Conservation (phyloP, 2,329 filamentous ascomycete genomes). For the Xylaria sp. region DNA sequence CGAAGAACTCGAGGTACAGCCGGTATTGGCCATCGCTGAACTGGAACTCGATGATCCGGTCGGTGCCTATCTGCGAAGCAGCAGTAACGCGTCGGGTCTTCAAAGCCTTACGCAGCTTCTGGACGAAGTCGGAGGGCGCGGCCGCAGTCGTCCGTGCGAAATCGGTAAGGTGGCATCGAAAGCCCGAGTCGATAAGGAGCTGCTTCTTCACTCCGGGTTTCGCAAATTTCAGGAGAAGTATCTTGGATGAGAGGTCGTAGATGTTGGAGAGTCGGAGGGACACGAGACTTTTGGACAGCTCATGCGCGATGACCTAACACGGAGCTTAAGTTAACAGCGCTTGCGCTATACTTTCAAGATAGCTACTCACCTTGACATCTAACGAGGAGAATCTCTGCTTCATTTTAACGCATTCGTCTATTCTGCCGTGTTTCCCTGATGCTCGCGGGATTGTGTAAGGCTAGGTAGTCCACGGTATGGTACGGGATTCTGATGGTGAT, state of each 20-base stretch:
- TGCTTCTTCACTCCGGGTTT: conserved; percentile 89
- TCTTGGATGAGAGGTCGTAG: conserved; percentile 94
- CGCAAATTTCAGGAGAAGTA: conserved; percentile 92
- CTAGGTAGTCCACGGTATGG: background rate
- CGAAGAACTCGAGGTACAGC: conserved; percentile 93
- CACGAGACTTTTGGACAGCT: conserved; percentile 77
- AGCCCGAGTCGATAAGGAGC: conserved; percentile 90
- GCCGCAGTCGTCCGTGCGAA: conserved; percentile 87
- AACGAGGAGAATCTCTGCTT: conserved; percentile 62
- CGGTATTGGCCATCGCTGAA: conserved; percentile 91
- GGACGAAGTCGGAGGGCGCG: conserved; percentile 83
- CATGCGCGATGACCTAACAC: conserved; percentile 83
- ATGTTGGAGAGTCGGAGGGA: conserved; percentile 86
- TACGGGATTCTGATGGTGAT: background rate
- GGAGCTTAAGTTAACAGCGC: conserved; percentile 6
- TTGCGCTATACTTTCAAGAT: background rate
- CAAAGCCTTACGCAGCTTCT: conserved; percentile 81
- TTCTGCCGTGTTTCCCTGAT: background rate
- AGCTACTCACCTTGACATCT: conserved; percentile 53
- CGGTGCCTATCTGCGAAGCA: conserved; percentile 85
- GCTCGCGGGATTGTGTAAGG: background rate
- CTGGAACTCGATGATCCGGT: conserved; percentile 87
- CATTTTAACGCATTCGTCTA: conserved; percentile 41
- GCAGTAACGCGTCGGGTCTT: conserved; percentile 83
- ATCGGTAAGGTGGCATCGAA: conserved; percentile 90